Evolutionary conservation across 208 protist species (phyloP), one percentile per base, ranked within the genome.

Genomic region (Crithidia acanthocephali): DNA sequence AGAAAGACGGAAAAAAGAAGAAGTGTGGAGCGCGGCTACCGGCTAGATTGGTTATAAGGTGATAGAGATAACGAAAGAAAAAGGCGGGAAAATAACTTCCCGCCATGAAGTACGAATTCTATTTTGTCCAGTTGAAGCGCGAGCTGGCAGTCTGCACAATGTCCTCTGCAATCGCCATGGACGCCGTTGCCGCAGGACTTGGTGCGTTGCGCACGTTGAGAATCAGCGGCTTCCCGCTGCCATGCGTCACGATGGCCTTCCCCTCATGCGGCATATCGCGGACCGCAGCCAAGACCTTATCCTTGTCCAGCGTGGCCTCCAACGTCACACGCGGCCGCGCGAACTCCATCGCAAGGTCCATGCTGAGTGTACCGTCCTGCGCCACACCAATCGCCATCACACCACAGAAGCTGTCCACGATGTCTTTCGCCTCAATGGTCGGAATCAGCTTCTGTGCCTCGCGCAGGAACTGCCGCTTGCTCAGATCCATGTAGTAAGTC

Each of bases 121-220:
- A 72, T 47, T 56, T 55, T 23, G 61, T 13, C 88, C 90, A 92
- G 23, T 82, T 61, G 68, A 98, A 98, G 55, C 81, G 68, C 11
- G 82, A 47, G 40, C 84, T 67, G 10, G 86, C 85, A 18, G 55
- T 53, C 32, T 78, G 48, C 3, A 95, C 88, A 59, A 98, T 94
- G 51, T 94, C 85, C 48, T 97, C 83, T 0, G 93, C 93, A 56
- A 97, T 96, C 20, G 95, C 83, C 70, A 98, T 81, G 30, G 72
- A 89, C 10, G 92, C 77, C 11, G 95, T 97, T 16, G 93, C 92
- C 0, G 92, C 85, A 5, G 93, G 95, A 51, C 88, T 95, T 2
- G 93, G 93, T 23, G 92, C 90, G 66, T 97, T 98, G 51, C 93
- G 83, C n/a, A 98, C 85, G 68, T 97, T 92, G 4, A 97, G 28